These are phyloP conservation scores for Bassia scoparia DNA, from an alignment of 148 eudicot genomes.

Conservation along the genomic window DNA sequence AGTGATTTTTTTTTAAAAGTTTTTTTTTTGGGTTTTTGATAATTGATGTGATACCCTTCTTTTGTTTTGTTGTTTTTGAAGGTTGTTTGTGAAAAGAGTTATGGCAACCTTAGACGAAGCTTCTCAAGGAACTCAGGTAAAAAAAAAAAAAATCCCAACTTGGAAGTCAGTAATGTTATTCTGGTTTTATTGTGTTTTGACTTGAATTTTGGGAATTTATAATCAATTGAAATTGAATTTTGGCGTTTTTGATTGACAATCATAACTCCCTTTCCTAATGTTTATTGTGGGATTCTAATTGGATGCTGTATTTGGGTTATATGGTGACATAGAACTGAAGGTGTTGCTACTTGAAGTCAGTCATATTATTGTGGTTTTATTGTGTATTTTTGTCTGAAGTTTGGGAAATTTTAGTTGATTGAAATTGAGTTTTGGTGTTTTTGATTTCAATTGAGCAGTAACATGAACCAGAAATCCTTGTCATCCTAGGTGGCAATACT, in stretches of 20 bases:
- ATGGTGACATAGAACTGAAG: too few species aligned
- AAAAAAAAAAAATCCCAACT: background rate
- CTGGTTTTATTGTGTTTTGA: too few species aligned
- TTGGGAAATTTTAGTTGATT: background rate
- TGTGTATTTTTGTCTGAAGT: background rate
- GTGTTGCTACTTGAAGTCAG: too few species aligned
- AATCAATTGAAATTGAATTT: too few species aligned
- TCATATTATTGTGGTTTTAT: too few species aligned
- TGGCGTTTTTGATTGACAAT: too few species aligned
- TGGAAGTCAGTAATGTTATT: too few species aligned
- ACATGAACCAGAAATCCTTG: background rate
- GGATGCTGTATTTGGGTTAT: too few species aligned
- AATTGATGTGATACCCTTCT: background rate
- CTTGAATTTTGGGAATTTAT: too few species aligned
- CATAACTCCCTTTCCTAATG: too few species aligned
- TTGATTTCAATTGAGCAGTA: background rate
- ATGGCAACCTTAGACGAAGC: constrained; percentile 26
- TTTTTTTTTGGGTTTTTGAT: constrained; percentile 17
- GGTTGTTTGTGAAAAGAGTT: constrained; percentile 6
- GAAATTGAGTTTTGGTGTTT: background rate
- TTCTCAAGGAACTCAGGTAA: constrained; percentile 25
- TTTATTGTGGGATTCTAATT: too few species aligned
- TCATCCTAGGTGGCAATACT: background rate
- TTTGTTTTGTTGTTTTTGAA: background rate
- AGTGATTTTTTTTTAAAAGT: too few species aligned